Base-by-base conservation (phyloP, 176 grass and related monocot species). In the Leersia perrieri region DNA sequence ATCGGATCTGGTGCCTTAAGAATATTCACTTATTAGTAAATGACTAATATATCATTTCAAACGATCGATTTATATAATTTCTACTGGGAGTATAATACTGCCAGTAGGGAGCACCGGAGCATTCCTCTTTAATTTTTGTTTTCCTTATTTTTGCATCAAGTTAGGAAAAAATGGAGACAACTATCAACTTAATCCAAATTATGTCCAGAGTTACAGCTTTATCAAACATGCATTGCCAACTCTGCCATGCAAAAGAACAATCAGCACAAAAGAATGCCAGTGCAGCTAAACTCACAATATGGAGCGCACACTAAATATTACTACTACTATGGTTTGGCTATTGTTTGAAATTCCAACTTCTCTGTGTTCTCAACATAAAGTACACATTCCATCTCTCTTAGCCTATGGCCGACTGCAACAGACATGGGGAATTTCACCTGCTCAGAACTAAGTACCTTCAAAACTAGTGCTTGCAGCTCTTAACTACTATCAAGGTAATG, bases 401-500 rank as follows among this genome's bases (percentile, higher is more conserved):
- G 5, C 16, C 68, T n/a, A 73, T 40, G 27, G n/a, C 57, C 68
- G 73, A 39, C 11, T 32, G 69, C 68, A 55, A 34, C 63, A 38
- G 51, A 71, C 8, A 35, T n/a, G 5, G 11, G 18, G 12, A 42
- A 5, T 42, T 74, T 31, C 9, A 6, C 60, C 14, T 75, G 58
- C 28, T 31, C 27, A 13, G 28, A 79, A 30, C 31, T 33, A 72
- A 31, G 68, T 41, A 72, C 5, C 20, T 68, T 60, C 32, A 33
- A 35, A 73, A 44, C 57, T 12, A 73, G 12, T 27, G 49, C 69
- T 4, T 22, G 15, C n/a, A n/a, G n/a, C n/a, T n/a, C n/a, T n/a
- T n/a, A 26, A 72, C 68, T 68, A 68, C 35, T 55, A 75, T 63
- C 63, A 63, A 82, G 86, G 30, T 62, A 73, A 53, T 26, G 29